Percentiles rank a stretch among this genome's conserved stretches.
These are phyloP conservation scores for Prunus salicina DNA, from an alignment of 306 rosid genomes.

Conservation along the genomic window DNA sequence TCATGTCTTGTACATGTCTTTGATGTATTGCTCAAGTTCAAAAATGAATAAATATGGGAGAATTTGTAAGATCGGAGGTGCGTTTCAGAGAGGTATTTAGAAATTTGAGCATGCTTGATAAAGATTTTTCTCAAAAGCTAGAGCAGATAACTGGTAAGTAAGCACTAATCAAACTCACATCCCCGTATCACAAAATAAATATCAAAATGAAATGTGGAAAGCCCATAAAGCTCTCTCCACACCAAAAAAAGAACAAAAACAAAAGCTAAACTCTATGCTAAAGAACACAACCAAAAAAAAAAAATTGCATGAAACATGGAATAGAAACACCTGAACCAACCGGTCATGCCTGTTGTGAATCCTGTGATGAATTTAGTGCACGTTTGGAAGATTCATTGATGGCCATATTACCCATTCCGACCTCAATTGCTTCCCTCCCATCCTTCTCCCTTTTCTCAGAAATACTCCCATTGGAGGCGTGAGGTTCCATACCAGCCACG, in stretches of 20 bases:
- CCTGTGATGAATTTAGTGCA: neutral
- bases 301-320: neutral
- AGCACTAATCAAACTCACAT: neutral
- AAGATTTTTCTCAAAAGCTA: neutral
- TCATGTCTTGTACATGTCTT: too few relatives aligned
- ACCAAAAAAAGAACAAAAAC: neutral
- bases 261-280: neutral
- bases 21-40: too few relatives aligned
- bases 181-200: neutral
- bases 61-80: slow-evolving; percentile 13
- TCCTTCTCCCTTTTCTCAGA: slow-evolving; percentile 18
- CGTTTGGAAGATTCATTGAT: slow-evolving; percentile 24
- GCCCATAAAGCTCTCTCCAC: neutral
- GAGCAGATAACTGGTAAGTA: neutral
- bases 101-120: neutral
- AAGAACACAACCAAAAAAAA: neutral
- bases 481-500: neutral
- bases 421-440: slow-evolving; percentile 28
- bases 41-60: neutral
- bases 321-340: neutral
- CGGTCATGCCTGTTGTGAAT: neutral
- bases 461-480: slow-evolving; percentile 1
- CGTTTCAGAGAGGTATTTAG: neutral
- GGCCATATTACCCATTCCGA: slow-evolving; percentile 28
- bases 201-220: neutral